Conservation (phyloP, 352 stramenopile genomes). For the Globisporangium heterothallicum region DNA sequence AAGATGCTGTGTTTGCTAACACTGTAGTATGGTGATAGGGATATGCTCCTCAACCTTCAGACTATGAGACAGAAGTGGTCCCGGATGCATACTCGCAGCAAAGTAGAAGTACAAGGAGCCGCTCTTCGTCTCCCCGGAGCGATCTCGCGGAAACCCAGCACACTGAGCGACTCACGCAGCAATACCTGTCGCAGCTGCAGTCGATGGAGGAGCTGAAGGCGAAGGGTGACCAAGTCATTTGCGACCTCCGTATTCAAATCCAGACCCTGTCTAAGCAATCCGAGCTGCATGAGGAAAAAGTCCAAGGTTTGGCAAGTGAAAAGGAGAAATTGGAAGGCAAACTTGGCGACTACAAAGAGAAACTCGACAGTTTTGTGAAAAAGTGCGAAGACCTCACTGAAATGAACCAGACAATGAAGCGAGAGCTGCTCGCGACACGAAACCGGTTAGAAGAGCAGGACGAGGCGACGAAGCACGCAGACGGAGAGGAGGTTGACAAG, state of each 20-base stretch:
- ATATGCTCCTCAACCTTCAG: not conserved
- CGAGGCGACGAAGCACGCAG: conserved; percentile 4
- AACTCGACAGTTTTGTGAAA: conserved; percentile 18
- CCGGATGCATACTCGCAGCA: not conserved
- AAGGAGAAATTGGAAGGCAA: conserved; percentile 17
- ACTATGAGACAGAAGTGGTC: conserved; percentile 12
- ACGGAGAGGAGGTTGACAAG: conserved; percentile 18
- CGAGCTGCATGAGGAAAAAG: conserved; percentile 19
- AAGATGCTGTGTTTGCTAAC: too few relatives aligned
- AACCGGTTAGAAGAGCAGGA: conserved; percentile 14
- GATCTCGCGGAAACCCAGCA: conserved; percentile 4
- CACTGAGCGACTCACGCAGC: conserved; percentile 1
- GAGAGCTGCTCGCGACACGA: conserved; percentile 21
- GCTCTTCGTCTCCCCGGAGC: not conserved
- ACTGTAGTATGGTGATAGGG: not conserved
- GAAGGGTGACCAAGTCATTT: conserved; percentile 22
- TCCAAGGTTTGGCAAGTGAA: conserved; percentile 16
- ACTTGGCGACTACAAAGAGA: conserved; percentile 16
- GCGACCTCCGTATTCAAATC: conserved; percentile 11
- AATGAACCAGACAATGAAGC: conserved; percentile 27
- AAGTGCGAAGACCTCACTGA: conserved; percentile 21
- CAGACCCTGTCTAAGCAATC: conserved; percentile 11
- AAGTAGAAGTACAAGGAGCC: not conserved
- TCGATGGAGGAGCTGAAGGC: conserved; percentile 27
- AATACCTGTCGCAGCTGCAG: conserved; percentile 18